phyloP scores from a whole-genome alignment of 2,329 filamentous ascomycete species.

The Mycosphaerella arachidis region DNA sequence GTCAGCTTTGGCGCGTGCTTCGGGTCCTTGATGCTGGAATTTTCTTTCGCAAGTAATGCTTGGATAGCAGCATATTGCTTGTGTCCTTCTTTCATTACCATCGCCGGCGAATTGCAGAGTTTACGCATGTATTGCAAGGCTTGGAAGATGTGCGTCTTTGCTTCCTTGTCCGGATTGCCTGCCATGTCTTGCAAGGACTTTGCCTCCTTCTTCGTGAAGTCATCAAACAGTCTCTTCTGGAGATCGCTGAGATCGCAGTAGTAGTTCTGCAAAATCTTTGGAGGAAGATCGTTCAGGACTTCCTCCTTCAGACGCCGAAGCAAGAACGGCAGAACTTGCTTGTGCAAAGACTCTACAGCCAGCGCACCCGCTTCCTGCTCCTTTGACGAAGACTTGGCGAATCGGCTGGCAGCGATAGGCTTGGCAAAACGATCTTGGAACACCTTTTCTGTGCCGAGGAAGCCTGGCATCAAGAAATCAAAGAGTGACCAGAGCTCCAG shows the following conservation, averaged over 20 bases:
- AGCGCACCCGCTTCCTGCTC: conserved; percentile 96
- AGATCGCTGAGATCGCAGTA: conserved; percentile 96
- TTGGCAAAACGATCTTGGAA: conserved; percentile 93
- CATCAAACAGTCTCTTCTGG: conserved; percentile 91
- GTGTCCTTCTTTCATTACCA: conserved; percentile 93
- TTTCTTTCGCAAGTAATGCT: conserved; percentile 69
- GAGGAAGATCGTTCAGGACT: conserved; percentile 89
- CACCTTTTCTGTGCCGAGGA: conserved; percentile 93
- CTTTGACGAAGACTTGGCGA: conserved; percentile 95
- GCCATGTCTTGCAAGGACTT: conserved; percentile 83
- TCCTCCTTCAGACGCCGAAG: conserved; percentile 95
- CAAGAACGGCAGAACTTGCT: conserved; percentile 94
- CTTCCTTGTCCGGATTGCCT: conserved; percentile 78
- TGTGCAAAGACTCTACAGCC: conserved; percentile 96
- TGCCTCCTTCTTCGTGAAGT: conserved; percentile 90
- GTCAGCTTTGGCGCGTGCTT: conserved; percentile 87
- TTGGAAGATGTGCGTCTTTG: conserved; percentile 98
- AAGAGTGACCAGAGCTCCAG: conserved; percentile 96
- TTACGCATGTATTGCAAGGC: conserved; percentile 99
- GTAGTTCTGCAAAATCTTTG: conserved; percentile 98
- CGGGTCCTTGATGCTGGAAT: conserved; percentile 77
- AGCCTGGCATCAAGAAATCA: conserved; percentile 98
- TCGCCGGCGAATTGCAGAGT: conserved; percentile 92
- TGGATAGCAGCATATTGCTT: conserved; percentile 87
- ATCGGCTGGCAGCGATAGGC: conserved; percentile 88